These are phyloP conservation scores for Nigrospora oryzae DNA, from an alignment of 2,329 filamentous ascomycete genomes.

Conservation along the genomic window DNA sequence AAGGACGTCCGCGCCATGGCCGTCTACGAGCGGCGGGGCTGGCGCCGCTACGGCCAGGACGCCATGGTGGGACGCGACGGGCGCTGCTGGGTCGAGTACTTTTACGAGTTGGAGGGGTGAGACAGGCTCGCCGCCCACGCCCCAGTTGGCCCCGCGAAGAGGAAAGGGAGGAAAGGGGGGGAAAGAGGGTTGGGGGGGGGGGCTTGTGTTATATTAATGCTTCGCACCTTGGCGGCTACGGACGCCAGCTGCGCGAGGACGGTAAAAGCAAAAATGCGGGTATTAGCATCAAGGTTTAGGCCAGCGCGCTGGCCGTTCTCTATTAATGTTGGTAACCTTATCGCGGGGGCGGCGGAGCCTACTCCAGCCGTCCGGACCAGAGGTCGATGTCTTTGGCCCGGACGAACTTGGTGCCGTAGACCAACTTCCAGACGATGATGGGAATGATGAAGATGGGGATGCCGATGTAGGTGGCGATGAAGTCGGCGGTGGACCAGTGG, in stretches of 20 bases:
- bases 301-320: too few species aligned
- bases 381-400: conserved; percentile 15
- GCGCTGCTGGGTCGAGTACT: background rate
- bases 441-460: conserved; percentile 32
- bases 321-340: too few species aligned
- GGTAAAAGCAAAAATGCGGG: too few species aligned
- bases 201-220: too few species aligned
- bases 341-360: too few species aligned
- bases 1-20: background rate
- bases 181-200: too few species aligned
- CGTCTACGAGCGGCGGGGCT: conserved; percentile 1
- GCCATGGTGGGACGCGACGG: background rate
- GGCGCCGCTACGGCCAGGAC: background rate
- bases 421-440: conserved; percentile 30
- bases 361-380: conserved; percentile 13
- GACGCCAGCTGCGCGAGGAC: too few species aligned
- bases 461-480: conserved; percentile 29
- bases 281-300: too few species aligned
- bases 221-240: too few species aligned
- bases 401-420: conserved; percentile 23
- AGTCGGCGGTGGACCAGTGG: conserved; percentile 17
- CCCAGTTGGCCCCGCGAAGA: too few species aligned
- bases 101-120: background rate
- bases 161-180: too few species aligned
- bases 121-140: background rate